Base-by-base conservation (phyloP, 805 yeast genomes). In the Starmerella cellae region DNA sequence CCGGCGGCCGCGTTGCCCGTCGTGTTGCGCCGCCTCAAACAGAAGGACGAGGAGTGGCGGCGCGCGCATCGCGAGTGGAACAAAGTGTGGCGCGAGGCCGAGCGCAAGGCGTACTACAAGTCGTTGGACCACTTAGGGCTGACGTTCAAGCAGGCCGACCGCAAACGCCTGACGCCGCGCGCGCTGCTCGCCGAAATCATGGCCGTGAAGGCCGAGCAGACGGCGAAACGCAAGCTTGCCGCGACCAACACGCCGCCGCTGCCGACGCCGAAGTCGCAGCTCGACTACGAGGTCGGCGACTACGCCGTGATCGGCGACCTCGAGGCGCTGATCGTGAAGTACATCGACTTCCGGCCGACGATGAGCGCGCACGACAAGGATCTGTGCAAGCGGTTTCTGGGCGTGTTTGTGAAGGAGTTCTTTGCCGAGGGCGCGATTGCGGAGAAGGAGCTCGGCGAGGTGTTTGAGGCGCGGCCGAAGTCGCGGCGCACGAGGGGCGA, bases 31-130 rank as follows among this genome's bases (percentile, higher is more conserved):
- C 75, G 99, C 57, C 72, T 91, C 59, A 91, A 91, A 63, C 97
- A 91, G 63, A 91, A 91, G 63, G 97, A 91, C 59, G 97, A 91
- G 62, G 98, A 91, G 63, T 91, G 99, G 99, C 82, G 84, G 61
- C 75, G 95, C 48, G 87, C 95, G 2, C 98, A 88, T 56, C 75
- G 97, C 55, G 97, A 91, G 60, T 91, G 98, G 97, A 88, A 88
- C 63, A 88, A 88, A 59, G 94, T 85, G 13, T 91, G 99, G 99
- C 77, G 99, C 58, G 97, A 88, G 63, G 77, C 93, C 64, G 98
- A 91, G 61, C 95, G 87, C 57, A 87, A 84, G 55, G 94, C 85
- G 0, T 87, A 82, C 60, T 83, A 77, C 67, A 91, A 91, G 61
- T 82, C 95, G 2, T 68, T 91, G 51, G 99, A 91, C 60, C 98